Evolutionary conservation across 2,329 filamentous ascomycete genomes (phyloP).

Genomic region (Myriosclerotinia scirpicola): DNA sequence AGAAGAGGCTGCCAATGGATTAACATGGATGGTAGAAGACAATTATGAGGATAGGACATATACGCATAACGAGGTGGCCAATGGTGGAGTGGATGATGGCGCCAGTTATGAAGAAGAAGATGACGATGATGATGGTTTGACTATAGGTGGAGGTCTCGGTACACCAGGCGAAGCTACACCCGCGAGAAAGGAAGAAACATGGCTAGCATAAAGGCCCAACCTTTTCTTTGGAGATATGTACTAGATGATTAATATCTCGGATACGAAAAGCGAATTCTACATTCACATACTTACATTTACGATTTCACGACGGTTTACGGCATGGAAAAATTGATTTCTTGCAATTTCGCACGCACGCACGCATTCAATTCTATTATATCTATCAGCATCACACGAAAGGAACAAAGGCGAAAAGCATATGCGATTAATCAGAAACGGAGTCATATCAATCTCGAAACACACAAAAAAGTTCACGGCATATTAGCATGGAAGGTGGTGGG

Average conservation of each 20-base stretch:
- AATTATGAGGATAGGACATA: constrained; percentile 38
- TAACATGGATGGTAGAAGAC: constrained; percentile 82
- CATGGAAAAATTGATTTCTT: neutral
- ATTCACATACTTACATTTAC: neutral
- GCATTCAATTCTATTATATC: neutral
- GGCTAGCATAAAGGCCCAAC: constrained; percentile 35
- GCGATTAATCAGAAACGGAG: neutral
- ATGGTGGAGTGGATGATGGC: constrained; percentile 38
- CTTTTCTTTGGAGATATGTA: neutral
- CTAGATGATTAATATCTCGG: neutral
- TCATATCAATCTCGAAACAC: neutral
- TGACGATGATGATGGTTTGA: constrained; percentile 49
- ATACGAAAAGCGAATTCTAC: neutral
- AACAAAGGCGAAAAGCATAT: neutral
- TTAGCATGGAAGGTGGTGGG: neutral
- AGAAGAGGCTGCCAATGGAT: constrained; percentile 90
- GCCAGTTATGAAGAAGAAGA: constrained; percentile 43
- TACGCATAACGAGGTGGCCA: constrained; percentile 29
- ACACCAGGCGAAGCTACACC: constrained; percentile 34
- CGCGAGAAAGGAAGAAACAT: constrained; percentile 39
- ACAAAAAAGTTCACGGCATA: neutral
- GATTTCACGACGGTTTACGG: neutral
- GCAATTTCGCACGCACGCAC: neutral
- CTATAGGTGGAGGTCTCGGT: constrained; percentile 34
- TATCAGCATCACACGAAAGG: neutral